Percentiles rank a stretch among this genome's conserved stretches.
phyloP scores from a whole-genome alignment of 306 rosid genomes.

The Ormosia emarginata region DNA sequence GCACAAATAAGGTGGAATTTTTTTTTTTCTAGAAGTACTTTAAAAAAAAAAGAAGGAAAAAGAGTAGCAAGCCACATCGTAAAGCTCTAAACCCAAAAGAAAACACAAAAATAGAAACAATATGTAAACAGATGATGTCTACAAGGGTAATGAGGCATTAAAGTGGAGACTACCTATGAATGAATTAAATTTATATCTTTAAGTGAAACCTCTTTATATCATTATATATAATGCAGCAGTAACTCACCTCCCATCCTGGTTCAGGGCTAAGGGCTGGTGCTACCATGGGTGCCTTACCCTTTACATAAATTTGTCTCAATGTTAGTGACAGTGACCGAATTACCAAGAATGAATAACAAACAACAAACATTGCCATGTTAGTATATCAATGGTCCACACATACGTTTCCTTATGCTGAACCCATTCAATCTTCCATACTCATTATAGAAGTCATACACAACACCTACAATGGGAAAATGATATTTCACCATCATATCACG shows the following conservation, averaged over 20 bases:
- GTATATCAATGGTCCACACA: not conserved
- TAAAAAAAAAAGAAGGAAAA: not conserved
- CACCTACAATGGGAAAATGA: no score
- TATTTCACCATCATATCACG: no score
- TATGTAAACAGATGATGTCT: not conserved
- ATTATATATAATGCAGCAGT: constrained; percentile 15
- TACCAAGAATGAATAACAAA: not conserved
- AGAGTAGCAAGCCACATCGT: not conserved
- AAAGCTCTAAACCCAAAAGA: not conserved
- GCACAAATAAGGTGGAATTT: not conserved
- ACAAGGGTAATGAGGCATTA: not conserved
- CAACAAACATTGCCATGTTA: not conserved
- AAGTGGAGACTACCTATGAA: not conserved
- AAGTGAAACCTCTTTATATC: not conserved
- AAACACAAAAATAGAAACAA: not conserved
- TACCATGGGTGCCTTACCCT: constrained; percentile 97
- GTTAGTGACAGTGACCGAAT: constrained; percentile 10
- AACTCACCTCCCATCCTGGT: constrained; percentile 93
- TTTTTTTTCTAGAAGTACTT: not conserved
- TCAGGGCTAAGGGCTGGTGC: constrained; percentile 85
- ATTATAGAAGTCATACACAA: no score
- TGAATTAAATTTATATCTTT: not conserved
- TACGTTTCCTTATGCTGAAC: no score
- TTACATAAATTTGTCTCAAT: constrained; percentile 3
- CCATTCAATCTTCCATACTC: no score